Conservation (phyloP, 371 early-diverging fungal genomes). For the Mucor racemosus region DNA sequence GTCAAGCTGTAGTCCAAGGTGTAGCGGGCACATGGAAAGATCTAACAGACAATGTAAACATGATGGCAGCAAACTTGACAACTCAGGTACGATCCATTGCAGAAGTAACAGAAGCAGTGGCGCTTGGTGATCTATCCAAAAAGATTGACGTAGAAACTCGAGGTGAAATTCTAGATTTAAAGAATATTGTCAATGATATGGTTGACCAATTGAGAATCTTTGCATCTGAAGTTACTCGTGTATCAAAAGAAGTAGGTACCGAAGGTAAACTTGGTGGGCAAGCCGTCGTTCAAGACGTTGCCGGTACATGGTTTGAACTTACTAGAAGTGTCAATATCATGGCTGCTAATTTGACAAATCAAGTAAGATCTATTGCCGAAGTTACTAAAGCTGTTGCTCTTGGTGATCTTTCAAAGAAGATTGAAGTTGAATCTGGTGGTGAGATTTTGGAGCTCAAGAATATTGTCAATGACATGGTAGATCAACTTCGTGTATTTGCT, state of each 20-base stretch:
- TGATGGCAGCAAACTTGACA: slow-evolving; percentile 64
- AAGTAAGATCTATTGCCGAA: slow-evolving; percentile 66
- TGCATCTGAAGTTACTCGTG: slow-evolving; percentile 50
- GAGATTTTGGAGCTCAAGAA: slow-evolving; percentile 34
- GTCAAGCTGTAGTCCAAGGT: slow-evolving; percentile 52
- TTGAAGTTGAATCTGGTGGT: slow-evolving; percentile 50
- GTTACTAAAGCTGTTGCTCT: slow-evolving; percentile 64
- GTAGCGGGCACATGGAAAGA: slow-evolving; percentile 70
- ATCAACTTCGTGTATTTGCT: slow-evolving; percentile 40
- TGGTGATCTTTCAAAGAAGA: slow-evolving; percentile 65
- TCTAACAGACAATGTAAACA: slow-evolving; percentile 66
- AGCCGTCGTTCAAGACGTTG: slow-evolving; percentile 55
- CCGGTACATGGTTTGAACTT: slow-evolving; percentile 67
- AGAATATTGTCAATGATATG: slow-evolving; percentile 49
- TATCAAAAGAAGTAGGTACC: slow-evolving; percentile 53
- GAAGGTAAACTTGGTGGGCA: slow-evolving; percentile 57
- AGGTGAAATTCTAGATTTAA: slow-evolving; percentile 46
- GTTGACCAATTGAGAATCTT: slow-evolving; percentile 50
- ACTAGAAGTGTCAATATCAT: slow-evolving; percentile 64
- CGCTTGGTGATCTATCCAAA: slow-evolving; percentile 54
- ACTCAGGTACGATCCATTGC: slow-evolving; percentile 63
- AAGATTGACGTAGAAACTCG: slow-evolving; percentile 38
- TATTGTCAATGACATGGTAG: slow-evolving; percentile 41
- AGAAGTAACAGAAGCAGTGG: slow-evolving; percentile 61
- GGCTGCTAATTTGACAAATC: slow-evolving; percentile 58